phyloP scores from a whole-genome alignment of 768 basidiomycete species.

The Cystobasidium tubakii region DNA sequence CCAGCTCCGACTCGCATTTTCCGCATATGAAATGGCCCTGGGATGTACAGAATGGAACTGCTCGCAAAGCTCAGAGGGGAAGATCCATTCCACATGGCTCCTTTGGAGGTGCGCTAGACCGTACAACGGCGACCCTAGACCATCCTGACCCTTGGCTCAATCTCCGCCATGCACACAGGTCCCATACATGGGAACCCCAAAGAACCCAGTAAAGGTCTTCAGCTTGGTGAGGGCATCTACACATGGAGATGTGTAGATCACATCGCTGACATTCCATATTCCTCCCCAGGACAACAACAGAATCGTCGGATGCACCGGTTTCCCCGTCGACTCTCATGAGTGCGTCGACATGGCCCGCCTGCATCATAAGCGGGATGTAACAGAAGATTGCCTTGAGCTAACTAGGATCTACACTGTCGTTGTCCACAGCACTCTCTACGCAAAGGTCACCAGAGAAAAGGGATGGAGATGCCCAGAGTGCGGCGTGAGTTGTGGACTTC shows the following conservation, averaged over 20 bases:
- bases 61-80: slow-evolving; percentile 80
- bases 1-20: neutral
- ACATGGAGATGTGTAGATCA: neutral
- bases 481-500: slow-evolving; percentile 5
- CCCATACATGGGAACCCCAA: slow-evolving; percentile 10
- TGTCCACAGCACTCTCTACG: slow-evolving; percentile 27
- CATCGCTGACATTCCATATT: neutral
- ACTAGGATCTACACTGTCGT: neutral
- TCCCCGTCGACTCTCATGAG: slow-evolving; percentile 91
- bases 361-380: too few species aligned
- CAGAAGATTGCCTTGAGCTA: too few species aligned
- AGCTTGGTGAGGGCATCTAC: neutral
- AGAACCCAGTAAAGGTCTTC: slow-evolving; percentile 13
- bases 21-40: too few species aligned
- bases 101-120: slow-evolving; percentile 19
- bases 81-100: slow-evolving; percentile 35
- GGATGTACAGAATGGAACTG: slow-evolving; percentile 63
- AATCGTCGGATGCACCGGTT: slow-evolving; percentile 88
- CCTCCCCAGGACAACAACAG: slow-evolving; percentile 53
- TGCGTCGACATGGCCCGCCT: neutral
- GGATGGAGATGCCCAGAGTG: slow-evolving; percentile 30
- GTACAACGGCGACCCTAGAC: neutral
- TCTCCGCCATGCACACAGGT: neutral
- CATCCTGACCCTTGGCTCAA: neutral
- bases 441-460: slow-evolving; percentile 14